Evolutionary conservation across 805 yeast species (phyloP).

Genomic region (Metschnikowia cubensis): DNA sequence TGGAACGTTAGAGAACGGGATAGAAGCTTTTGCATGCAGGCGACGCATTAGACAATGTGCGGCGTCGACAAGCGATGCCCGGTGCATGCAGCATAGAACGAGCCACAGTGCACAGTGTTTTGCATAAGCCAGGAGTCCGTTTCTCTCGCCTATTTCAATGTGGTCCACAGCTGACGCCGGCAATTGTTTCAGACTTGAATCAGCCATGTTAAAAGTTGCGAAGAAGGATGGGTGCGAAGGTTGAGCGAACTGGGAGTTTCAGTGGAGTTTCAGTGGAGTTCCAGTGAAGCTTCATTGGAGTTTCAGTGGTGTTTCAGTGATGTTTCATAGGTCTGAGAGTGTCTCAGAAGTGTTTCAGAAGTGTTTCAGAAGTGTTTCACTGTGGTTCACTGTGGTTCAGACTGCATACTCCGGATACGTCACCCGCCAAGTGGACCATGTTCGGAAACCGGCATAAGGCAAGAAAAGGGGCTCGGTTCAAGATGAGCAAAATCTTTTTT

Average conservation of each 20-base stretch:
- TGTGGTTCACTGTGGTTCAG: not conserved
- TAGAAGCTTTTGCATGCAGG: not conserved
- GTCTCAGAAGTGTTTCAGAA: not conserved
- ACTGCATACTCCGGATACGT: too few species aligned
- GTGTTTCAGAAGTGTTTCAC: not conserved
- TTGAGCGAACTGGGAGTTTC: too few species aligned
- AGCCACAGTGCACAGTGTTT: not conserved
- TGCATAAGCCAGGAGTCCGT: not conserved
- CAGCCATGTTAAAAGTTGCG: too few species aligned
- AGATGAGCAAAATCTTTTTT: not conserved
- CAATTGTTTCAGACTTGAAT: too few species aligned
- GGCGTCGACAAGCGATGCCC: not conserved
- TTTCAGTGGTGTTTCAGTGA: too few species aligned
- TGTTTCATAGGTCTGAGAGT: not conserved
- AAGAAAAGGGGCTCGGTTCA: not conserved
- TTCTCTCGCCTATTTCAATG: too few species aligned
- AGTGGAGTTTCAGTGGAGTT: too few species aligned
- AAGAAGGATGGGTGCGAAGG: too few species aligned
- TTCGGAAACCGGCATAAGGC: too few species aligned
- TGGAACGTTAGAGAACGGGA: not conserved
- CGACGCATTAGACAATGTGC: not conserved
- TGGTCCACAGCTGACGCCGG: too few species aligned
- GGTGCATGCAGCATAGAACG: not conserved
- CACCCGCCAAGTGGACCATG: not conserved
- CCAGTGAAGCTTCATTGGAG: too few species aligned